Conservation (phyloP, 768 basidiomycete genomes). For the Leccinum variicolor region DNA sequence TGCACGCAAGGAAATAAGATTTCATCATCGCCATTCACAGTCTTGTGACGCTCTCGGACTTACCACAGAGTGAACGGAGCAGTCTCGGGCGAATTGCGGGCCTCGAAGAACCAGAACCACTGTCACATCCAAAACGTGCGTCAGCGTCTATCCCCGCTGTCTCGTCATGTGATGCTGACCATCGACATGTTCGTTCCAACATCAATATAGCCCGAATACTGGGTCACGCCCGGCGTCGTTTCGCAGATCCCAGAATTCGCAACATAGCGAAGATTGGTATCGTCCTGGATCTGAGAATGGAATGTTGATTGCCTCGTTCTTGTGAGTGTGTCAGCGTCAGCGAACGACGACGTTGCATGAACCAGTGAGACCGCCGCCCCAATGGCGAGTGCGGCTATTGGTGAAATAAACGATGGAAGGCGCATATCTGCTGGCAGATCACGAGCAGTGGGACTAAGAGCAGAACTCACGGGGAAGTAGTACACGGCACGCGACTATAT, state of each 20-base stretch:
- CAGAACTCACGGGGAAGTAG: no score
- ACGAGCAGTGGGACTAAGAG: not conserved
- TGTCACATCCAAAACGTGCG: constrained; percentile 15
- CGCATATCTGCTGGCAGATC: constrained; percentile 13
- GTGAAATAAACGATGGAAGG: not conserved
- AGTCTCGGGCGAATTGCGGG: constrained; percentile 53
- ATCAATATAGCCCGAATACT: constrained; percentile 62
- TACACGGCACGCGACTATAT: not conserved
- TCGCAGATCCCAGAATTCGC: constrained; percentile 62
- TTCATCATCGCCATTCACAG: not conserved
- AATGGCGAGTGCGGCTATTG: not conserved
- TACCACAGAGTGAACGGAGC: constrained; percentile 68
- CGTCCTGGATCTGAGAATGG: constrained; percentile 16
- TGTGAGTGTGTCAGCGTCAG: not conserved
- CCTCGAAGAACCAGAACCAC: constrained; percentile 79
- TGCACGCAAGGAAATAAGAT: not conserved
- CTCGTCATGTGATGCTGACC: constrained; percentile 31
- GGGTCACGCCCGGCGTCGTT: constrained; percentile 57
- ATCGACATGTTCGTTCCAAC: constrained; percentile 56
- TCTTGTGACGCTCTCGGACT: not conserved
- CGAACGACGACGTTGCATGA: not conserved
- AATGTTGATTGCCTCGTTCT: not conserved
- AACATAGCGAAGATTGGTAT: constrained; percentile 45
- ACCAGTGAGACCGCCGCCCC: not conserved
- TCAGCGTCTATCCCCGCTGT: not conserved